Base-by-base conservation (phyloP, 2,329 filamentous ascomycete species). In the Grosmannia serpens region DNA sequence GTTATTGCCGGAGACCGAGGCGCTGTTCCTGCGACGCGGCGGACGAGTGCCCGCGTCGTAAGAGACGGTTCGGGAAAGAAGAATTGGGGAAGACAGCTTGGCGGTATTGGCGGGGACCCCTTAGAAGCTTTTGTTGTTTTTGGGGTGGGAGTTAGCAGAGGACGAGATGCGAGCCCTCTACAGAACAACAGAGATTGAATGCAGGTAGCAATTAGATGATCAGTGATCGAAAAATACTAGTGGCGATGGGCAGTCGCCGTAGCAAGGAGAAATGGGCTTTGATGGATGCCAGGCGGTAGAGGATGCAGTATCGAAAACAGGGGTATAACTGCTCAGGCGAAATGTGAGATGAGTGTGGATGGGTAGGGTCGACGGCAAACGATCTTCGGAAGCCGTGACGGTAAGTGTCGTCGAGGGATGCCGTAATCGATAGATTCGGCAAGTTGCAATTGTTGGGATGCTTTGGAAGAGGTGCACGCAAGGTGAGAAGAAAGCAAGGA, bases 21-120 rank as follows among this genome's bases (percentile, higher is more conserved):
- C 24, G 52, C 47, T 61, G 44, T 74, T 75, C 80, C 85, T 79
- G 75, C 84, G 80, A 71, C 80, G 78, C 69, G 82, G 80, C 71
- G 80, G 77, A 66, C 88, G 87, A 67, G 85, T 83, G 76, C 87
- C 86, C 79, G 86, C 86, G 79, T 91, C 87, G 82, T 94, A 95
- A 74, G 89, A 91, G 80, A 94, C 87, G 79, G 89, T 90, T 73
- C 89, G 89, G 73, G 89, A 87, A 69, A 95, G 83, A 70, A 95
- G 81, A 75, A 94, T 80, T 78, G 82, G 86, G 73, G 91, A 89
- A 86, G 91, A 92, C 89, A 95, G 86, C 78, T 95, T 95, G 89
- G 87, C 89, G 89, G 89, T 92, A 75, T 88, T 88, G 76, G 70
- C 33, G 53, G 56, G 56, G 24, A 27, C 11, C 4, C 22, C 10